Conservation (phyloP, 139 green algal species). For the Haematococcus lacustris region DNA sequence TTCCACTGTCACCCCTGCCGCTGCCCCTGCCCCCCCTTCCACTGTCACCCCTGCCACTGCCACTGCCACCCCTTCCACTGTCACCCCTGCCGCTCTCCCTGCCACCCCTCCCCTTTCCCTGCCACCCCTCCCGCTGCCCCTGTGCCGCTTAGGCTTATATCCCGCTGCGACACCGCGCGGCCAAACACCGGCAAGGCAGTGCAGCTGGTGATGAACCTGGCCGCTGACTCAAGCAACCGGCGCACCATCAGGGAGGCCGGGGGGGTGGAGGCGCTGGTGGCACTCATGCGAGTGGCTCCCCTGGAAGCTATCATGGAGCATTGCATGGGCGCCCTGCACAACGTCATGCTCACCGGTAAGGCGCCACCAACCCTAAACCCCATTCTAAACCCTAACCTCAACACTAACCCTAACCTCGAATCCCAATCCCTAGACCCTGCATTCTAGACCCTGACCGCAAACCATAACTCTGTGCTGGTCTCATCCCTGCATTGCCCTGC, state of each 20-base stretch:
- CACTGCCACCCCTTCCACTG: not conserved
- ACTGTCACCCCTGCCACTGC: not conserved
- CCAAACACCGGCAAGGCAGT: conserved; percentile 22
- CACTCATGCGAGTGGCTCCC: conserved; percentile 1
- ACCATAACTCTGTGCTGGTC: no score
- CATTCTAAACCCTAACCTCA: no score
- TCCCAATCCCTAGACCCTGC: no score
- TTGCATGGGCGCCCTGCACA: conserved; percentile 28
- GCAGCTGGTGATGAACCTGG: conserved; percentile 34
- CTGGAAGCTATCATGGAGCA: conserved; percentile 24
- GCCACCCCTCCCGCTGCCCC: not conserved
- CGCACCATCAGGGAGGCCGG: conserved; percentile 18
- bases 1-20: not conserved
- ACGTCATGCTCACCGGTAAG: conserved; percentile 27
- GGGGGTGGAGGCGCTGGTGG: conserved; percentile 27
- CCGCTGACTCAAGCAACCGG: conserved; percentile 20
- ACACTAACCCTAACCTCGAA: no score
- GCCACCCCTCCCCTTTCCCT: not conserved
- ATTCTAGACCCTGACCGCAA: no score
- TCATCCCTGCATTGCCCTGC: no score
- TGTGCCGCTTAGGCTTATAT: conserved; percentile 21
- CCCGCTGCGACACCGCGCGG: conserved; percentile 5
- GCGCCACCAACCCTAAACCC: no score
- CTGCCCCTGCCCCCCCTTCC: not conserved
- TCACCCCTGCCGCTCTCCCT: not conserved